These are phyloP conservation scores for Aspergillus carbonarius DNA, from an alignment of 2,329 filamentous ascomycete genomes.

Conservation along the genomic window DNA sequence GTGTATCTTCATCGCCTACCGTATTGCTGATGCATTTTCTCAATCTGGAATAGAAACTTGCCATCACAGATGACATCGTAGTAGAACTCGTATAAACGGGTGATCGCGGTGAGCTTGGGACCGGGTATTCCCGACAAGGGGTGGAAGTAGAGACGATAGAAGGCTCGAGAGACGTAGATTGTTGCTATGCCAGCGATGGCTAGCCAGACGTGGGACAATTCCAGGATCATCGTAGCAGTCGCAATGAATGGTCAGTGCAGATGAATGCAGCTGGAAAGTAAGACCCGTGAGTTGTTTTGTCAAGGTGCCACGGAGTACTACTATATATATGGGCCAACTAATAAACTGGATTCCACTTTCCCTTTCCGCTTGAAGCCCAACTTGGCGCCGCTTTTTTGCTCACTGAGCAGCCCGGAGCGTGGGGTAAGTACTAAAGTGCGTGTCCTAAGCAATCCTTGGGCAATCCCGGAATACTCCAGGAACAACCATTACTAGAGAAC, in stretches of 20 bases:
- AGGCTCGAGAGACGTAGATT: neutral
- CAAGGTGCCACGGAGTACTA: neutral
- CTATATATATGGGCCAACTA: neutral
- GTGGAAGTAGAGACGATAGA: neutral
- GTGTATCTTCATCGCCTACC: neutral
- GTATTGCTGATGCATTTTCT: slow-evolving; percentile 9
- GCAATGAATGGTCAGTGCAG: neutral
- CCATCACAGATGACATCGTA: neutral
- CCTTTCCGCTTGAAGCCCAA: no score
- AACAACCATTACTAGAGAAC: no score
- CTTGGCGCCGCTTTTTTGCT: no score
- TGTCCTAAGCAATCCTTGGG: no score
- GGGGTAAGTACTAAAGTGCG: no score
- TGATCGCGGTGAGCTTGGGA: neutral
- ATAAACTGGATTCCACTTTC: neutral
- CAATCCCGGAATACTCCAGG: no score
- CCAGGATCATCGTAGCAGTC: neutral
- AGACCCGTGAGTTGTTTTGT: neutral
- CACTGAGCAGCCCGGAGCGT: no score
- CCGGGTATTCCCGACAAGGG: neutral
- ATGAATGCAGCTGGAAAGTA: neutral
- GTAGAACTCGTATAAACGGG: neutral
- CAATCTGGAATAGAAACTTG: neutral
- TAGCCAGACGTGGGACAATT: neutral
- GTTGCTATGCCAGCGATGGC: neutral